A percentile compares a stretch with the other conserved stretches of the same genome.
Evolutionary conservation across 345 rosid species (phyloP).

Genomic region (Boechera retrofracta): DNA sequence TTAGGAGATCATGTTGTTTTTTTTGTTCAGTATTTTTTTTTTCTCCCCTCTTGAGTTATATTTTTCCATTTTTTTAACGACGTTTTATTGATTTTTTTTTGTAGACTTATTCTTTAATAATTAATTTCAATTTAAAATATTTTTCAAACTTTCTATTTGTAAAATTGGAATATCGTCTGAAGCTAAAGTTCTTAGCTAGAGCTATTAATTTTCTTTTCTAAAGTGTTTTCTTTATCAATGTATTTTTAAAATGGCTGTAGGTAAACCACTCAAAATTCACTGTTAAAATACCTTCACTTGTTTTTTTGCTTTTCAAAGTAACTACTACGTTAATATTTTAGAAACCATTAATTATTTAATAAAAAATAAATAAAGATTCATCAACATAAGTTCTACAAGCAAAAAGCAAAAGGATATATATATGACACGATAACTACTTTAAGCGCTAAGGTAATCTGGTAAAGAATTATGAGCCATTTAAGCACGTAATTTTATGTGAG

Average conservation of each 20-base stretch:
- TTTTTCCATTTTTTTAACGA: not conserved
- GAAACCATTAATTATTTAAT: not conserved
- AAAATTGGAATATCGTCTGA: not conserved
- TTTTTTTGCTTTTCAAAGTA: not conserved
- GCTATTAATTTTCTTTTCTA: not conserved
- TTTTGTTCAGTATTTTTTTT: not conserved
- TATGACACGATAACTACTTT: too few species aligned
- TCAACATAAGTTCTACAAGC: not conserved
- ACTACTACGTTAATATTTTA: not conserved
- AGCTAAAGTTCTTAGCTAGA: slow-evolving; percentile 6
- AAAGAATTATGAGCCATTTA: not conserved
- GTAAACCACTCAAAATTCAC: slow-evolving; percentile 14
- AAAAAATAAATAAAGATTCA: too few species aligned
- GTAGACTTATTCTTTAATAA: slow-evolving; percentile 3
- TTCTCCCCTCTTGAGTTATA: not conserved
- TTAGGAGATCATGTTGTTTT: slow-evolving; percentile 1
- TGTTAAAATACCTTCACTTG: not conserved
- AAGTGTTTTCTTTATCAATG: not conserved
- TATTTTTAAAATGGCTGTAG: not conserved
- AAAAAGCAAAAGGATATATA: not conserved
- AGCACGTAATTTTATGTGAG: not conserved
- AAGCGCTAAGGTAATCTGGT: too few species aligned
- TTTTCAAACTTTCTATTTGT: not conserved
- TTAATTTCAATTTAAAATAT: not conserved
- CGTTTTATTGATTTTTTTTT: not conserved